Base-by-base conservation (phyloP, 441 rosid genomes). In the Bruguiera hainesii region DNA sequence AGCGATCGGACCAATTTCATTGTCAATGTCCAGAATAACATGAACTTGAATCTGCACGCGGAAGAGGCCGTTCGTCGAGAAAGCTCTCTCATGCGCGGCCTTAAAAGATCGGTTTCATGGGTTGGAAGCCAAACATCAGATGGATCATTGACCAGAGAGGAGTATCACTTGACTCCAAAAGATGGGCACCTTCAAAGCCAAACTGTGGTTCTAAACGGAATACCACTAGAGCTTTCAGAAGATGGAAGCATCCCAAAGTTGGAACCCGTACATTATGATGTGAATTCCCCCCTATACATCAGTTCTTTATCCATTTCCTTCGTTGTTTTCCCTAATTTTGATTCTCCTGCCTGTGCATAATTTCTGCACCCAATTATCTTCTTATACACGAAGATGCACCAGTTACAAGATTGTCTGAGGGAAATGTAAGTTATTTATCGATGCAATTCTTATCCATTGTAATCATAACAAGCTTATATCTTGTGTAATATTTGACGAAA, bases 131-230 rank as follows among this genome's bases (percentile, higher is more conserved):
- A 80, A 74, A 83, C 89, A 51, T 74, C 82, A 0, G 82, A 78
- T 29, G 83, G 74, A 39, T 59, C 71, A 31, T 48, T 86, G 48
- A 67, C 69, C 63, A 80, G 98, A 76, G 98, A 95, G 76, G 99
- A 95, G 76, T 95, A 95, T 76, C 96, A 90, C 76, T 79, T 95
- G 60, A 89, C 91, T 52, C 88, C 99, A 0, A 81, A 86, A 72
- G 82, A 87, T 25, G 85, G 95, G 30, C 56, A 79, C 65, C 73
- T 95, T 25, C 79, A 42, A 61, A 92, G 98, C 81, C 81, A 76
- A 72, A 89, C 86, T 49, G 79, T 89, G 91, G 61, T 89, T 68
- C 84, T 95, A 23, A 95, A 95, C 23, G 99, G 97, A 62, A 70
- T 79, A 57, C 96, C 96, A 1, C 55, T 95, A 46, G 70, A 80